These are phyloP conservation scores for Kregervanrija fluxuum DNA, from an alignment of 805 yeast genomes.

Conservation along the genomic window DNA sequence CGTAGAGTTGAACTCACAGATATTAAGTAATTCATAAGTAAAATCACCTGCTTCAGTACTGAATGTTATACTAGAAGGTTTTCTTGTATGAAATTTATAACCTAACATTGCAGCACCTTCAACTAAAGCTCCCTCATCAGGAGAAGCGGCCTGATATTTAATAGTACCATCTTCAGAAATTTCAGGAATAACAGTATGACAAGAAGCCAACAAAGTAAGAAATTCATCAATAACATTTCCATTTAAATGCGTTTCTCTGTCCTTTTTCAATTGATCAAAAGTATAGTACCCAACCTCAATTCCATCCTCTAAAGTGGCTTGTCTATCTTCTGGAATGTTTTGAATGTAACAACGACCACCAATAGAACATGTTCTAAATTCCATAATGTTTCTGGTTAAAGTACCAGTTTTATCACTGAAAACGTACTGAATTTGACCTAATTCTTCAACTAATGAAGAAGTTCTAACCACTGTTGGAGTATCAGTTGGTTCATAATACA, in stretches of 20 bases:
- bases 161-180: constrained; percentile 52
- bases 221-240: constrained; percentile 63
- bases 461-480: constrained; percentile 95
- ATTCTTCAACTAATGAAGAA: constrained; percentile 90
- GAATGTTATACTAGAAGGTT: constrained; percentile 74
- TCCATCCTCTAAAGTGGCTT: constrained; percentile 66
- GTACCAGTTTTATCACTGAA: constrained; percentile 98
- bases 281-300: constrained; percentile 72
- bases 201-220: constrained; percentile 75
- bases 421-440: constrained; percentile 94
- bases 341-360: constrained; percentile 87
- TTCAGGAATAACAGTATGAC: constrained; percentile 98
- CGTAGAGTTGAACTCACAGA: constrained; percentile 96
- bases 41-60: constrained; percentile 43
- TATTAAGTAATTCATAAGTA: constrained; percentile 73
- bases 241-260: constrained; percentile 11
- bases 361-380: constrained; percentile 85
- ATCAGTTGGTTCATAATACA: constrained; percentile 81
- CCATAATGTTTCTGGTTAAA: constrained; percentile 93
- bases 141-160: constrained; percentile 97
- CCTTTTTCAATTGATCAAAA: constrained; percentile 53
- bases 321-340: constrained; percentile 86
- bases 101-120: constrained; percentile 93
- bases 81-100: constrained; percentile 74
- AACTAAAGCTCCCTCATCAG: constrained; percentile 98